A percentile compares a stretch with the other conserved stretches of the same genome.
These are phyloP conservation scores for Cladosporium halotolerans DNA, from an alignment of 2,329 filamentous ascomycete species.

Conservation along the genomic window DNA sequence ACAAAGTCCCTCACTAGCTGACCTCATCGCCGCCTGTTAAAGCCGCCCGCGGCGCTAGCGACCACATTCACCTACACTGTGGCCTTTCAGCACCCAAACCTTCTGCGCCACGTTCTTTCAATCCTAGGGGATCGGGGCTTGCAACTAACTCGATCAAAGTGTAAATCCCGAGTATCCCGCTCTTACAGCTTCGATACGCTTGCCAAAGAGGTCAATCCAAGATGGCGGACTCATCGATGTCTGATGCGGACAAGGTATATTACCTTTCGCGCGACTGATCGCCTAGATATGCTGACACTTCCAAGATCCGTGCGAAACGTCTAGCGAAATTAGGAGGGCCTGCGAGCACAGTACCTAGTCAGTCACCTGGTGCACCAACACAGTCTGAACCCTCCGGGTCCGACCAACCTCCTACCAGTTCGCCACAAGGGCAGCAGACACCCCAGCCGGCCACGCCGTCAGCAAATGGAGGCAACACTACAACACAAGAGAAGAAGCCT, in stretches of 20 bases:
- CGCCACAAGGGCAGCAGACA: constrained; percentile 13
- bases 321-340: constrained; percentile 54
- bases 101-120: neutral
- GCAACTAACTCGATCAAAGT: neutral
- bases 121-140: neutral
- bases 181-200: neutral
- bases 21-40: constrained; percentile 2
- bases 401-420: constrained; percentile 13
- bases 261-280: neutral
- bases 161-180: neutral
- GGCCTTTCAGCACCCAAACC: neutral
- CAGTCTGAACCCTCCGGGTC: constrained; percentile 9
- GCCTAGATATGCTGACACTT: constrained; percentile 14
- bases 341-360: constrained; percentile 20
- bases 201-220: neutral
- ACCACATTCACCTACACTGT: neutral
- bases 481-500: constrained; percentile 1
- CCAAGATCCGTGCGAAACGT: constrained; percentile 60
- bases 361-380: constrained; percentile 12
- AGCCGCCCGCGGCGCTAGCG: neutral
- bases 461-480: constrained; percentile 8
- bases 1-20: neutral
- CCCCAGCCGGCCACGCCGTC: constrained; percentile 6
- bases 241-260: constrained; percentile 44
- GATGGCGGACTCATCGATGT: constrained; percentile 28